Conservation (phyloP, 345 rosid species). For the Eucalyptus pauciflora region DNA sequence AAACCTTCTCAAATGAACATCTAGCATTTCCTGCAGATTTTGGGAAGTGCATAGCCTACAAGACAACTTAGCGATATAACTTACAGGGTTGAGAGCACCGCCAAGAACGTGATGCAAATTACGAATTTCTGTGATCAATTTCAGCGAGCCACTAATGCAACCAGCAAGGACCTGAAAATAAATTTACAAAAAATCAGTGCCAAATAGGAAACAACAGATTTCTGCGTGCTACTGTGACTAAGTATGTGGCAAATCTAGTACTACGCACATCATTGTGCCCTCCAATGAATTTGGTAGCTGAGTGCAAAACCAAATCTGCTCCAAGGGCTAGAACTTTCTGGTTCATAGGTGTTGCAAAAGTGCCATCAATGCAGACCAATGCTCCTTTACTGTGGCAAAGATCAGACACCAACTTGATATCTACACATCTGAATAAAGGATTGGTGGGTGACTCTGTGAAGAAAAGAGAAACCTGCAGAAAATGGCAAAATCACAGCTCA, state of each 20-base stretch:
- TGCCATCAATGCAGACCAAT: constrained; percentile 94
- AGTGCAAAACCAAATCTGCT: constrained; percentile 92
- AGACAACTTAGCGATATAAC: background rate
- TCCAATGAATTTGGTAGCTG: constrained; percentile 85
- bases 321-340: constrained; percentile 95
- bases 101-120: constrained; percentile 89
- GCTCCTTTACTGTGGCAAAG: constrained; percentile 88
- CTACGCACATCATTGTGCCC: constrained; percentile 90
- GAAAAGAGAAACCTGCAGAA: constrained; percentile 74
- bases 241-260: background rate
- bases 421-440: constrained; percentile 94
- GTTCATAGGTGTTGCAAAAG: constrained; percentile 96
- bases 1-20: background rate
- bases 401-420: constrained; percentile 73
- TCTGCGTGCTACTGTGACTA: background rate
- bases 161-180: constrained; percentile 82
- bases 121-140: constrained; percentile 68
- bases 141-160: constrained; percentile 74
- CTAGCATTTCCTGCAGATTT: background rate
- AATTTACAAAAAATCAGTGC: background rate
- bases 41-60: background rate
- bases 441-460: constrained; percentile 96
- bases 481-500: constrained; percentile 1
- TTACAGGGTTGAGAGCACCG: constrained; percentile 88
- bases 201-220: background rate